Evolutionary conservation across 2,329 filamentous ascomycete species (phyloP).

Genomic region (Fusarium nisikadoi): DNA sequence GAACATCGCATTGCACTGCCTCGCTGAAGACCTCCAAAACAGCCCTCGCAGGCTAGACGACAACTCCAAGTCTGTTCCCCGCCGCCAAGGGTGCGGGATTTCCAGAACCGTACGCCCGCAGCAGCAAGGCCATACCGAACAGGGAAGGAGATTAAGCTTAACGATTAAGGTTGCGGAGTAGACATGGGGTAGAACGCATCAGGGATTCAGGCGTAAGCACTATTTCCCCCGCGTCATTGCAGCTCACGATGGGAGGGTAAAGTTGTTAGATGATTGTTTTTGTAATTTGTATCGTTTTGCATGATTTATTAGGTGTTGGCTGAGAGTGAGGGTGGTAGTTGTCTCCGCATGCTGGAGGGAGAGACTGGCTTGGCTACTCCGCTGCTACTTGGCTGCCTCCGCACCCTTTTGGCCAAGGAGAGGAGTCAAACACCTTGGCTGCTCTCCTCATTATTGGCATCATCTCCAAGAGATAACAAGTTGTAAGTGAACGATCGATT

Average conservation of each 20-base stretch:
- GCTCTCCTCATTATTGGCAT: neutral
- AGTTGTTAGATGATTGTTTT: neutral
- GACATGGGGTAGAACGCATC: neutral
- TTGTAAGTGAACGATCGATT: neutral
- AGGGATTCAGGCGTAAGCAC: neutral
- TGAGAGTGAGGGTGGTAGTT: neutral
- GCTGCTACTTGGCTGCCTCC: neutral
- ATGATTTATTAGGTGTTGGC: neutral
- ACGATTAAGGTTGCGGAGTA: constrained; percentile 27
- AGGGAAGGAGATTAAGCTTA: constrained; percentile 33
- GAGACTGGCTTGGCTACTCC: neutral
- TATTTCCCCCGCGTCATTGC: constrained; percentile 6
- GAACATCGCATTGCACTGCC: neutral
- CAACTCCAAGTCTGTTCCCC: neutral
- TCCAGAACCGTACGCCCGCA: constrained; percentile 20
- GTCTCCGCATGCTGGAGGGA: neutral
- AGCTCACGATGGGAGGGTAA: neutral
- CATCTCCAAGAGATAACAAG: neutral
- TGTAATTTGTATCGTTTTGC: neutral
- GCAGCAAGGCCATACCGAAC: neutral
- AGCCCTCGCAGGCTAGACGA: neutral
- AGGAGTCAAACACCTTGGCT: neutral
- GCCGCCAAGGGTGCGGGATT: constrained; percentile 11
- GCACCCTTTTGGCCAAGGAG: neutral
- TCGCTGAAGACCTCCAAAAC: neutral